These are phyloP conservation scores for Chenopodium quinoa DNA, from an alignment of 148 eudicot genomes.

Conservation along the genomic window DNA sequence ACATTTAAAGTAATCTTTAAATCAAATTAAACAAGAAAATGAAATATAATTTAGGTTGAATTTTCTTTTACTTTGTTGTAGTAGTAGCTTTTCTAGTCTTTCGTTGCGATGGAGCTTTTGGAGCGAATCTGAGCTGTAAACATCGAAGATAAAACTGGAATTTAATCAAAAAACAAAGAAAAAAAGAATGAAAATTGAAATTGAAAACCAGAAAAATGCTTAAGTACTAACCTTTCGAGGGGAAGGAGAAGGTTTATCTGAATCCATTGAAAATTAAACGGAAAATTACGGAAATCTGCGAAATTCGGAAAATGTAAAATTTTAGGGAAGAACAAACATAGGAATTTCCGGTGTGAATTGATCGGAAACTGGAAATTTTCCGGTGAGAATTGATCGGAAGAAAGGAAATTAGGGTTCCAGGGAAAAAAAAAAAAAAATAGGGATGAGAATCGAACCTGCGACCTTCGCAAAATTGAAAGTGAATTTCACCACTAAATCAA, in stretches of 20 bases:
- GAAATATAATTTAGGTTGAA: neutral
- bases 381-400: neutral
- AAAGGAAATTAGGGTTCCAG: slow-evolving; percentile 22
- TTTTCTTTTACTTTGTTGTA: slow-evolving; percentile 23
- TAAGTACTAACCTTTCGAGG: slow-evolving; percentile 28
- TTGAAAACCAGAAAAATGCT: too few species aligned
- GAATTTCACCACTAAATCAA: neutral
- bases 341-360: neutral
- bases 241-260: slow-evolving; percentile 23
- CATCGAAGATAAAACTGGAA: neutral
- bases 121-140: slow-evolving; percentile 38
- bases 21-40: too few species aligned
- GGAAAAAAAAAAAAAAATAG: neutral
- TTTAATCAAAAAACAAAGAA: neutral
- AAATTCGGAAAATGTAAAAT: neutral
- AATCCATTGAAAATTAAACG: slow-evolving; percentile 26
- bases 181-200: neutral
- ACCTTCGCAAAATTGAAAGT: neutral
- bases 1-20: neutral
- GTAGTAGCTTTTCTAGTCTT: slow-evolving; percentile 16
- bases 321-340: neutral
- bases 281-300: neutral
- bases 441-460: slow-evolving; percentile 31
- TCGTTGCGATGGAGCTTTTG: slow-evolving; percentile 40
- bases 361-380: neutral